phyloP scores from a whole-genome alignment of 768 basidiomycete species.

The Trametes punicea region DNA sequence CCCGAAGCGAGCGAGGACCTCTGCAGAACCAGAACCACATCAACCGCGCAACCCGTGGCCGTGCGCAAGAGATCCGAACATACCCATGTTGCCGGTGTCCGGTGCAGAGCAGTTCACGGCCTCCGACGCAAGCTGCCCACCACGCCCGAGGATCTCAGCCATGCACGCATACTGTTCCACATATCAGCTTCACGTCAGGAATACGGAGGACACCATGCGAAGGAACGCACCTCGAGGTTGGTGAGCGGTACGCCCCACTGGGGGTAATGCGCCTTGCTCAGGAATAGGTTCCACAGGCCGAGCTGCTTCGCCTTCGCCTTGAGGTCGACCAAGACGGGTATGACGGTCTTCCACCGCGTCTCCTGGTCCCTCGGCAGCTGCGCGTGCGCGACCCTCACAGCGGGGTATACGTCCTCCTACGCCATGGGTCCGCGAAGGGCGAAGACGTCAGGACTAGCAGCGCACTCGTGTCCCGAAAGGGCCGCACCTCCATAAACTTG shows the following conservation, averaged over 20 bases:
- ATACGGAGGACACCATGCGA: background rate
- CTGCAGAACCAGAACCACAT: constrained; percentile 39
- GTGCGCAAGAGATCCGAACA: constrained; percentile 21
- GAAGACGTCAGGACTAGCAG: background rate
- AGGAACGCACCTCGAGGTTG: constrained; percentile 79
- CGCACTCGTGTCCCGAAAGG: background rate
- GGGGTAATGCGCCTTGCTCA: constrained; percentile 93
- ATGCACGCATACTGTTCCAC: constrained; percentile 83
- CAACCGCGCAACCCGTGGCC: background rate
- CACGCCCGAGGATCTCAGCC: constrained; percentile 92
- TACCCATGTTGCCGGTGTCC: constrained; percentile 98
- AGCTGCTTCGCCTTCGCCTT: constrained; percentile 84
- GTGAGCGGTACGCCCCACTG: constrained; percentile 84
- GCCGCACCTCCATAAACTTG: constrained; percentile 72
- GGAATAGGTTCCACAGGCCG: constrained; percentile 96
- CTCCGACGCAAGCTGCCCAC: constrained; percentile 78
- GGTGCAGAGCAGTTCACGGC: constrained; percentile 93
- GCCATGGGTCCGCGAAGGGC: background rate
- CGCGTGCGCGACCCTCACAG: constrained; percentile 68
- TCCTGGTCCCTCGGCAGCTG: constrained; percentile 76
- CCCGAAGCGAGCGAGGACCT: constrained; percentile 97
- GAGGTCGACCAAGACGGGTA: constrained; percentile 78
- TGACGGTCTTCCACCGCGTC: constrained; percentile 79
- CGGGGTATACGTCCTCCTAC: constrained; percentile 87
- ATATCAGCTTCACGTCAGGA: background rate